Evolutionary conservation across 441 rosid species (phyloP).

Genomic region (Erodium texanum): DNA sequence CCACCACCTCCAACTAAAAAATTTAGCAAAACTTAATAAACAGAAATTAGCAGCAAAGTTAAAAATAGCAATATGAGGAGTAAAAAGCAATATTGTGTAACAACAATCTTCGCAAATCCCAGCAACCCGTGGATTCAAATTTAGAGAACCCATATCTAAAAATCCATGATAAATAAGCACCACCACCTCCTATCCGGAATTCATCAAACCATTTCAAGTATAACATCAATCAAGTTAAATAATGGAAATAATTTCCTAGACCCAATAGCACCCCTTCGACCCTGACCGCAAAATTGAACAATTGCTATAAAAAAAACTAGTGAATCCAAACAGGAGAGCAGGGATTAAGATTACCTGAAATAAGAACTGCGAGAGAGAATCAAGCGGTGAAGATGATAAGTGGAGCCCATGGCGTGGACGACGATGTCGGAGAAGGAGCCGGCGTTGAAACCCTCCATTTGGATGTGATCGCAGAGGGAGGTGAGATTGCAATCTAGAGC

Average conservation of each 20-base stretch:
- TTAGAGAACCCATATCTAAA: no score
- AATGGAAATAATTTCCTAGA: not conserved
- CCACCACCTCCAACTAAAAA: no score
- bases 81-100: not conserved
- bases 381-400: slow-evolving; percentile 81
- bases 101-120: not conserved
- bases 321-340: not conserved
- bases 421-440: slow-evolving; percentile 85
- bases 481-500: slow-evolving; percentile 73
- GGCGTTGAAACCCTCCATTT: slow-evolving; percentile 66
- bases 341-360: slow-evolving; percentile 47
- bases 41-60: not conserved
- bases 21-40: no score
- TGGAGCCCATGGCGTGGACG: slow-evolving; percentile 75
- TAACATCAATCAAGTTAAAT: not conserved
- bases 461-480: slow-evolving; percentile 88
- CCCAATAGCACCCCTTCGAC: not conserved
- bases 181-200: not conserved
- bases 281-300: not conserved
- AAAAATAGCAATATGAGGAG: no score
- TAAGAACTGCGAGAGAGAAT: slow-evolving; percentile 93
- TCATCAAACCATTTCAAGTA: not conserved
- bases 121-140: not conserved
- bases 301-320: not conserved
- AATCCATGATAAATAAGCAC: not conserved